Conservation (phyloP, 2,329 filamentous ascomycete genomes). For the Mariannaea sp. region DNA sequence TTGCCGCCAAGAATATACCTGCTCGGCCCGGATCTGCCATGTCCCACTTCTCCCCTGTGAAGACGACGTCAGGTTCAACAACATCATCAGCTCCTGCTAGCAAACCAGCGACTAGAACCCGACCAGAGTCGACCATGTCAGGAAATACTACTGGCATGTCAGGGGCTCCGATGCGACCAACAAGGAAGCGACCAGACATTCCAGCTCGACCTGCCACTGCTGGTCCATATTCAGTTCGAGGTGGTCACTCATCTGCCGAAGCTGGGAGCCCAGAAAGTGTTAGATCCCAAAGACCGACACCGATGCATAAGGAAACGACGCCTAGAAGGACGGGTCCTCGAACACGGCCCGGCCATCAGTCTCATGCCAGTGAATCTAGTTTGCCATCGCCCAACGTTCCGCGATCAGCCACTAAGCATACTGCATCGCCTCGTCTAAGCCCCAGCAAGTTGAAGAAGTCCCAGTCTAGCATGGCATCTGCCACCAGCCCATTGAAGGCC, state of each 20-base stretch:
- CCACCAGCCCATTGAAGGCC: slow-evolving; percentile 51
- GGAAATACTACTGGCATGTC: slow-evolving; percentile 63
- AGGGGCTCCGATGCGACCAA: slow-evolving; percentile 66
- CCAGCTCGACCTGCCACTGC: slow-evolving; percentile 65
- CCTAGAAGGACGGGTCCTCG: slow-evolving; percentile 56
- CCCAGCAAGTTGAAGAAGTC: slow-evolving; percentile 47
- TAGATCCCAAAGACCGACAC: slow-evolving; percentile 53
- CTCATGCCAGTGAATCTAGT: slow-evolving; percentile 58
- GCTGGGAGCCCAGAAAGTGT: slow-evolving; percentile 52
- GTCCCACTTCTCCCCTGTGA: slow-evolving; percentile 62
- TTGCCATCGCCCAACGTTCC: slow-evolving; percentile 51
- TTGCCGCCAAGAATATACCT: slow-evolving; percentile 57
- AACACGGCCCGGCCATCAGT: slow-evolving; percentile 52
- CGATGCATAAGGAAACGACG: slow-evolving; percentile 57
- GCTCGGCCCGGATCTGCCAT: slow-evolving; percentile 66
- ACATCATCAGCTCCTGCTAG: slow-evolving; percentile 36
- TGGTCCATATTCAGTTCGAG: slow-evolving; percentile 66
- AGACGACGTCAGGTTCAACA: slow-evolving; percentile 42
- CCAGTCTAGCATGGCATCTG: slow-evolving; percentile 35
- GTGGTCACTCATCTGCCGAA: slow-evolving; percentile 46
- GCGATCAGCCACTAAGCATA: slow-evolving; percentile 39
- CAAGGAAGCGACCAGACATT: slow-evolving; percentile 62
- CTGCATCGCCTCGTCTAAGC: slow-evolving; percentile 49
- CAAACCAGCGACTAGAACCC: slow-evolving; percentile 46
- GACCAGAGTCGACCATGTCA: slow-evolving; percentile 50